Conservation (phyloP, 768 basidiomycete species). For the Podaxis sp. region DNA sequence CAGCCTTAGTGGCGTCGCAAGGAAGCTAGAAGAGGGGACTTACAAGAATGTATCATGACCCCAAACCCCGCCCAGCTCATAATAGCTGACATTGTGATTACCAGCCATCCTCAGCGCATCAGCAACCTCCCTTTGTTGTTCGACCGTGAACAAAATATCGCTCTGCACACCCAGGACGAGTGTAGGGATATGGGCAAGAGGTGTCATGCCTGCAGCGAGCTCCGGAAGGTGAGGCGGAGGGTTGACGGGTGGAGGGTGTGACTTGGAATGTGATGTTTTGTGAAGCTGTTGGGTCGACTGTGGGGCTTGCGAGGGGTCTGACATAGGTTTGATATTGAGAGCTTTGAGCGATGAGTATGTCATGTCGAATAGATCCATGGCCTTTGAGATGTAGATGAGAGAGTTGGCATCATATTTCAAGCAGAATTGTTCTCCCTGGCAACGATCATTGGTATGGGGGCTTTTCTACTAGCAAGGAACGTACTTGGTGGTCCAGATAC, state of each 20-base stretch:
- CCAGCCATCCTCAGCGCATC: constrained; percentile 91
- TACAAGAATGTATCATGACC: constrained; percentile 97
- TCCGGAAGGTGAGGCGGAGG: constrained; percentile 74
- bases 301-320: constrained; percentile 19
- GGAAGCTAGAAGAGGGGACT: constrained; percentile 30
- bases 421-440: constrained; percentile 92
- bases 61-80: constrained; percentile 99
- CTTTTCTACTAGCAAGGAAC: constrained; percentile 42
- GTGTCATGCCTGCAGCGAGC: constrained; percentile 75
- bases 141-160: constrained; percentile 95
- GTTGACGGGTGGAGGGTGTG: constrained; percentile 70
- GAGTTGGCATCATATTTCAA: constrained; percentile 99
- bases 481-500: constrained; percentile 93
- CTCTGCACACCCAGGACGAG: constrained; percentile 94
- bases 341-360: constrained; percentile 71
- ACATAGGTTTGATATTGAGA: constrained; percentile 50
- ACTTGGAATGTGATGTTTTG: constrained; percentile 58
- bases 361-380: constrained; percentile 99
- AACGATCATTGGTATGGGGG: constrained; percentile 20
- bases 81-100: constrained; percentile 88
- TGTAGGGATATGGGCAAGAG: constrained; percentile 73
- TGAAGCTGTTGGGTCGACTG: constrained; percentile 25
- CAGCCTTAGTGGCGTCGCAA: constrained; percentile 6
- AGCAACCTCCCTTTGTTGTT: constrained; percentile 93
- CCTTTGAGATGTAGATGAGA: constrained; percentile 97